A percentile compares a stretch with the other conserved stretches of the same genome.
phyloP scores from a whole-genome alignment of 176 grass and related monocot species.

The Musa troglodytarum region DNA sequence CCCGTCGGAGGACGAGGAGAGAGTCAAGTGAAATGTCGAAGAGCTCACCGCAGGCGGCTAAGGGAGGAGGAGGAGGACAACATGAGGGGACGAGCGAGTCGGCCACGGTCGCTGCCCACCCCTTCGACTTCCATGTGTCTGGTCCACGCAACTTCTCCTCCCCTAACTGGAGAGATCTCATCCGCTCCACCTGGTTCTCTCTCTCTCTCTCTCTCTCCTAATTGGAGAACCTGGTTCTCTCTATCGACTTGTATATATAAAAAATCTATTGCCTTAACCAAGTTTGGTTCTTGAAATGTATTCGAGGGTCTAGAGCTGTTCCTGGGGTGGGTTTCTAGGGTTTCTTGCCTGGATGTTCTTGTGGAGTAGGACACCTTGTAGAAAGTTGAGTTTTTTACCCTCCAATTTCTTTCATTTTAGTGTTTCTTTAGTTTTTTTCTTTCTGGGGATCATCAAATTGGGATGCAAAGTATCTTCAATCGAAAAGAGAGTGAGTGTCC shows the following conservation, averaged over 20 bases:
- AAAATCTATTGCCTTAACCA: no score
- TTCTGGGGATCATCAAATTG: no score
- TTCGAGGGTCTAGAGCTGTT: not conserved
- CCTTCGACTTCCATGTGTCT: constrained; percentile 16
- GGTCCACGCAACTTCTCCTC: constrained; percentile 16
- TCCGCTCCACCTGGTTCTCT: constrained; percentile 13
- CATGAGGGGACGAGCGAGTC: not conserved
- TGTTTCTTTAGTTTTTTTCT: no score
- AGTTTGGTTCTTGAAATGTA: not conserved
- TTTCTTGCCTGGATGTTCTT: not conserved
- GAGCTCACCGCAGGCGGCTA: not conserved
- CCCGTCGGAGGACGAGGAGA: no score
- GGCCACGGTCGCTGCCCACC: not conserved
- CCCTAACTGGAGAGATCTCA: constrained; percentile 26
- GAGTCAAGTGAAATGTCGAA: not conserved
- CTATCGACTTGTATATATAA: not conserved
- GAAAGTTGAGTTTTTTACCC: not conserved
- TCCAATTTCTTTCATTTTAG: no score
- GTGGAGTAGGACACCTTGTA: not conserved
- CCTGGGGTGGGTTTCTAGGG: not conserved
- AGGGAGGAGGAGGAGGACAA: not conserved
- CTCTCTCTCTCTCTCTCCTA: not conserved
- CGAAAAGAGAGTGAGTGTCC: no score
- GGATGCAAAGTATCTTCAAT: no score
- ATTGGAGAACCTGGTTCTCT: no score